Conservation (phyloP, 2,329 filamentous ascomycete genomes). For the Pestalotiopsis sp. region DNA sequence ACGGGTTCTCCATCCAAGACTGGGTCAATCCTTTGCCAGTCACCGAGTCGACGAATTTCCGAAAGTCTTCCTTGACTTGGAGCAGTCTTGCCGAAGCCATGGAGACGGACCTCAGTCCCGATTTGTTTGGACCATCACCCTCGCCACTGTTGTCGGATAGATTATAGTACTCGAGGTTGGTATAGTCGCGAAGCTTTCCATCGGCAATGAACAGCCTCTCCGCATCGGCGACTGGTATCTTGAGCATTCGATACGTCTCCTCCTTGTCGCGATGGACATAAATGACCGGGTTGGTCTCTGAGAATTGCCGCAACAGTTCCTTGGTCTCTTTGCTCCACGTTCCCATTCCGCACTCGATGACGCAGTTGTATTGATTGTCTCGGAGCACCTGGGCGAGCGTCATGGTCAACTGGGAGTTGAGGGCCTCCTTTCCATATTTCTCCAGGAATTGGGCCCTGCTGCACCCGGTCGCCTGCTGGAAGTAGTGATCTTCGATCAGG, state of each 20-base stretch:
- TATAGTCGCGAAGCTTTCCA: slow-evolving; percentile 61
- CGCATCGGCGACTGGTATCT: slow-evolving; percentile 47
- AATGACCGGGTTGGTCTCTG: slow-evolving; percentile 68
- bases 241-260: slow-evolving; percentile 62
- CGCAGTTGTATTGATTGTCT: slow-evolving; percentile 60
- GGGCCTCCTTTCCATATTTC: slow-evolving; percentile 61
- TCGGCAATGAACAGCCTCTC: slow-evolving; percentile 59
- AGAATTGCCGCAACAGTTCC: slow-evolving; percentile 59
- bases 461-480: slow-evolving; percentile 65
- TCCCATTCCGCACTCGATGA: slow-evolving; percentile 71
- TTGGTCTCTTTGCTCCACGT: slow-evolving; percentile 65
- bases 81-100: slow-evolving; percentile 62
- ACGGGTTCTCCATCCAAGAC: slow-evolving; percentile 60
- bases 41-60: slow-evolving; percentile 59
- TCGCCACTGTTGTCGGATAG: slow-evolving; percentile 51
- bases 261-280: slow-evolving; percentile 69
- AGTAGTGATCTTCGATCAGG: slow-evolving; percentile 69
- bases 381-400: slow-evolving; percentile 65
- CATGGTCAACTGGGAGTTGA: slow-evolving; percentile 63
- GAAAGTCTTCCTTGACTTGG: slow-evolving; percentile 62
- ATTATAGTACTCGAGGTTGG: slow-evolving; percentile 75
- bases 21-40: slow-evolving; percentile 55
- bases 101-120: slow-evolving; percentile 42
- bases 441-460: slow-evolving; percentile 63
- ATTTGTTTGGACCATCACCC: slow-evolving; percentile 29